phyloP scores from a whole-genome alignment of 2,329 filamentous ascomycete species.

The Sclerotinia glacialis region DNA sequence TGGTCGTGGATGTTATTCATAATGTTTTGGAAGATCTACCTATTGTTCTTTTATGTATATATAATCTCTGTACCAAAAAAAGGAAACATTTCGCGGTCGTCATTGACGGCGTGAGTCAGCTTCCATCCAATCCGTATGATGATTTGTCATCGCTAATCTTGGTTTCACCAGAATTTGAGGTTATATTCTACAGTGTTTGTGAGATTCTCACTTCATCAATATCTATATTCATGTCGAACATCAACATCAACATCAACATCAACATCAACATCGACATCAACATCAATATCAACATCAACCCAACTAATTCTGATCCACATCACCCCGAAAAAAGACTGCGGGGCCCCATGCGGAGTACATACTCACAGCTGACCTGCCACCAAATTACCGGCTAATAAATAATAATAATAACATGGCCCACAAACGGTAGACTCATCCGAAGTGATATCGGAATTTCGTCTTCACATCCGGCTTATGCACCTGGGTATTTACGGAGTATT shows the following conservation, averaged over 20 bases:
- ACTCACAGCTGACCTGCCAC: not conserved
- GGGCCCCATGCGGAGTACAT: no score
- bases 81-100: not conserved
- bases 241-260: rapidly evolving
- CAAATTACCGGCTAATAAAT: not conserved
- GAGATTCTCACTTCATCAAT: not conserved
- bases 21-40: rapidly evolving
- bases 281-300: no score
- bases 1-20: no score
- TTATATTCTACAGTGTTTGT: no score
- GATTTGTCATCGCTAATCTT: constrained; percentile 1
- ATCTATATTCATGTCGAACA: not conserved
- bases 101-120: constrained; percentile 18
- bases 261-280: not conserved
- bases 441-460: constrained; percentile 2
- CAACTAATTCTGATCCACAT: not conserved
- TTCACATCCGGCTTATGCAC: not conserved
- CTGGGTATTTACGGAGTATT: not conserved
- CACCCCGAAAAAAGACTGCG: not conserved
- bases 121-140: not conserved
- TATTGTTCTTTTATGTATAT: not conserved
- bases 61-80: not conserved
- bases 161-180: not conserved
- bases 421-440: constrained; percentile 6
- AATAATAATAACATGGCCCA: not conserved